Evolutionary conservation across 148 eudicot genomes (phyloP).

Genomic region (Spergularia marina): DNA sequence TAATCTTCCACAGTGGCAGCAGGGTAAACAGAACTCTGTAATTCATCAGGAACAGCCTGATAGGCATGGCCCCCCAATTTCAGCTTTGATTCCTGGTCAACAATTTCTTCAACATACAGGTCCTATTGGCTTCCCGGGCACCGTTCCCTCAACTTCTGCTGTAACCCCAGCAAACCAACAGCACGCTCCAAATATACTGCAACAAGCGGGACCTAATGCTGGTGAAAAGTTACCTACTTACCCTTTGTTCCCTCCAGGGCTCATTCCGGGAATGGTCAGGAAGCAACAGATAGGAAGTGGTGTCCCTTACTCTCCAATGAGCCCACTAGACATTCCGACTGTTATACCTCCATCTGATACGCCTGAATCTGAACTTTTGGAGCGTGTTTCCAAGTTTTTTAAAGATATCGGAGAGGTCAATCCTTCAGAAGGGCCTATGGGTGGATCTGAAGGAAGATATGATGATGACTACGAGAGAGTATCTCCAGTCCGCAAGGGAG

Average conservation of each 20-base stretch:
- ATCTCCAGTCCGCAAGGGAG: slow-evolving; percentile 79
- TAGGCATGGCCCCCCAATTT: slow-evolving; percentile 42
- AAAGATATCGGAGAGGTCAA: slow-evolving; percentile 93
- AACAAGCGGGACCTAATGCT: slow-evolving; percentile 31
- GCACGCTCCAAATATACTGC: slow-evolving; percentile 33
- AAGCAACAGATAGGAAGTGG: slow-evolving; percentile 97
- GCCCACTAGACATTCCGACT: slow-evolving; percentile 95
- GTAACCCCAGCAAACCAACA: slow-evolving; percentile 49
- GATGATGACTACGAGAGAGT: slow-evolving; percentile 73
- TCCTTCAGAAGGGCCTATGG: slow-evolving; percentile 89
- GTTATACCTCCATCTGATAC: slow-evolving; percentile 72
- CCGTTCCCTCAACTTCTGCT: slow-evolving; percentile 47
- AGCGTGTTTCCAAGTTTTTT: slow-evolving; percentile 81
- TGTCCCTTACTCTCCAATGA: slow-evolving; percentile 96
- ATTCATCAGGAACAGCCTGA: slow-evolving; percentile 53
- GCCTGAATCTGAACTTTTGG: slow-evolving; percentile 70
- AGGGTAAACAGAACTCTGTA: slow-evolving; percentile 45
- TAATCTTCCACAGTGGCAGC: slow-evolving; percentile 59
- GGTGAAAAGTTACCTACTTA: slow-evolving; percentile 77
- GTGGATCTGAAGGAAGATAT: slow-evolving; percentile 50
- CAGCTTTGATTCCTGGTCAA: slow-evolving; percentile 47
- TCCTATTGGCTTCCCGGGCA: slow-evolving; percentile 42
- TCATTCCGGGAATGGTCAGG: slow-evolving; percentile 92
- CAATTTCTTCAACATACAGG: slow-evolving; percentile 50
- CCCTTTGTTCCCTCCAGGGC: slow-evolving; percentile 95